Conservation (phyloP, 805 yeast species). For the Kurtzmaniella fragi region DNA sequence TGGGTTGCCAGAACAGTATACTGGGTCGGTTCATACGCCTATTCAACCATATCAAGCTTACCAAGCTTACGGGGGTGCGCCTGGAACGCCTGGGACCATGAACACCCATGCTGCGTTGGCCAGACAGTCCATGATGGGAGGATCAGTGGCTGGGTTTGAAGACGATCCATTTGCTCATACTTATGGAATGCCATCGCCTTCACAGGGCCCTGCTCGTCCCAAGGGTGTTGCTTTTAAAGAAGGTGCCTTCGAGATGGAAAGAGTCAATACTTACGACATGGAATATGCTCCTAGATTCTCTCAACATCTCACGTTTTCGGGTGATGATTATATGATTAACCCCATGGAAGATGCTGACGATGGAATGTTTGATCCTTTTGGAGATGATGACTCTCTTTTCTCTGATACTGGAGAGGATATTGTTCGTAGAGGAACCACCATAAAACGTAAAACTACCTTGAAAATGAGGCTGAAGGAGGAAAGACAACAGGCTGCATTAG, state of each 20-base stretch:
- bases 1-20: too few relatives aligned
- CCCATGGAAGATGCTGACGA: conserved; percentile 35
- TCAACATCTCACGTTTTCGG: conserved; percentile 20
- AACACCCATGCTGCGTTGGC: too few relatives aligned
- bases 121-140: too few relatives aligned
- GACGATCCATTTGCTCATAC: too few relatives aligned
- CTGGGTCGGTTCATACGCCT: too few relatives aligned
- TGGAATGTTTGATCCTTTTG: conserved; percentile 37
- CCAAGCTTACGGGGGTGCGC: too few relatives aligned
- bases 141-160: too few relatives aligned
- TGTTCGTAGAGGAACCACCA: conserved; percentile 25
- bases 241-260: conserved; percentile 17
- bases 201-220: conserved; percentile 4
- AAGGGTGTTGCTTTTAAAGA: conserved; percentile 29
- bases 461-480: background rate
- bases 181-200: background rate
- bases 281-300: conserved; percentile 11
- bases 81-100: too few relatives aligned
- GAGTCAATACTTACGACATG: conserved; percentile 11
- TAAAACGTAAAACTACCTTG: conserved; percentile 16
- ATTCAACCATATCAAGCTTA: too few relatives aligned
- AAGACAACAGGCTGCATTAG: conserved; percentile 2
- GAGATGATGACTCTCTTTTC: conserved; percentile 40
- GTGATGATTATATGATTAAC: conserved; percentile 36
- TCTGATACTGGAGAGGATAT: conserved; percentile 38